Evolutionary conservation across 805 yeast genomes (phyloP).

Genomic region (Teunomyces stri): DNA sequence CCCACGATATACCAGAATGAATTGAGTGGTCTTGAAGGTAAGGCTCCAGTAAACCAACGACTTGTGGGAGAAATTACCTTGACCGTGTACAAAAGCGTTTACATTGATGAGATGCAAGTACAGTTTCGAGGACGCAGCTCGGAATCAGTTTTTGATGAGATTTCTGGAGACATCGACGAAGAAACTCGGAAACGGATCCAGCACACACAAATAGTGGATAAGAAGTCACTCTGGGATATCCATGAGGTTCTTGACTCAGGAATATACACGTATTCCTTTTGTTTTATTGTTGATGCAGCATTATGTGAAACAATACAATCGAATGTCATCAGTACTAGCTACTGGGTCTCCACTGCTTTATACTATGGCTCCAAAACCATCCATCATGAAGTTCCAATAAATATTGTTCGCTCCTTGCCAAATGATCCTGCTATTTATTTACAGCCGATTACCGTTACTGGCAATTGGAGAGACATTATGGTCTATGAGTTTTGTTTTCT

Average conservation of each 20-base stretch:
- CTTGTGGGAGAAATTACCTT: neutral
- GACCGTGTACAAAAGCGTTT: neutral
- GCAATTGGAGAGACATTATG: slow-evolving; percentile 17
- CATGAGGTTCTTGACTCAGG: slow-evolving; percentile 6
- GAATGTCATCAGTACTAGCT: neutral
- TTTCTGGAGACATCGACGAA: too few relatives aligned
- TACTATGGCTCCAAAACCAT: neutral
- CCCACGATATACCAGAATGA: slow-evolving; percentile 11
- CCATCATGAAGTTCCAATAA: neutral
- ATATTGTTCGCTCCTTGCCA: slow-evolving; percentile 1
- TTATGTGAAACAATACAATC: slow-evolving; percentile 12
- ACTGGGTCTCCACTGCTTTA: neutral
- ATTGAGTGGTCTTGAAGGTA: neutral
- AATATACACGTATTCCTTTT: slow-evolving; percentile 13
- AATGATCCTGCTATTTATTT: neutral
- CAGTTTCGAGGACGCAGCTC: slow-evolving; percentile 1
- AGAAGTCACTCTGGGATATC: slow-evolving; percentile 1
- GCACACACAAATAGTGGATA: neutral
- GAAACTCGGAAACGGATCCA: neutral
- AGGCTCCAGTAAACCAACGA: neutral
- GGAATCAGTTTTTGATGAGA: neutral
- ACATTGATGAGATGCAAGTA: neutral
- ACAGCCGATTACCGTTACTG: slow-evolving; percentile 12
- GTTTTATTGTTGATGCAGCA: slow-evolving; percentile 10
- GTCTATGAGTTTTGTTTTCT: slow-evolving; percentile 16